Percentiles rank a stretch among this genome's conserved stretches.
These are phyloP conservation scores for Kregervanrija pseudodelftensis DNA, from an alignment of 805 yeast genomes.

Conservation along the genomic window DNA sequence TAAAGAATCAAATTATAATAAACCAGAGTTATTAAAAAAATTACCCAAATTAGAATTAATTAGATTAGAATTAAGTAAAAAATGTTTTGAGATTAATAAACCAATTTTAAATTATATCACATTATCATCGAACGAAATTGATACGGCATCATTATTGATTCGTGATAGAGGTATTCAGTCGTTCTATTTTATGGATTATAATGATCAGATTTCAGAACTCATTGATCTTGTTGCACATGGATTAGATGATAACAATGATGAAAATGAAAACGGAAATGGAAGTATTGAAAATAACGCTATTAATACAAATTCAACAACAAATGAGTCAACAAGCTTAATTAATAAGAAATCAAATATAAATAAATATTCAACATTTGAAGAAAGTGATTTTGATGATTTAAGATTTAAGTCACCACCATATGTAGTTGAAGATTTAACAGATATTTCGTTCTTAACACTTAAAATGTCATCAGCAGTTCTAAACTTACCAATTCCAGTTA, in stretches of 20 bases:
- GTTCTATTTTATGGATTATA: conserved; percentile 26
- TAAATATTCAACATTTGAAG: no score
- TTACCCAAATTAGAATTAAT: no score
- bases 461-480: conserved; percentile 21
- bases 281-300: no score
- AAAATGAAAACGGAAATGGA: conserved; percentile 1
- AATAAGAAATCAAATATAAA: no score
- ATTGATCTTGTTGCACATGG: conserved; percentile 15
- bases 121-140: conserved; percentile 16
- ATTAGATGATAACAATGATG: background rate
- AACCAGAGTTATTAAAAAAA: background rate
- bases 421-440: conserved; percentile 27
- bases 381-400: no score
- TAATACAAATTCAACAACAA: no score
- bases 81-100: conserved; percentile 16
- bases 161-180: conserved; percentile 30
- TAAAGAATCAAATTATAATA: conserved; percentile 10
- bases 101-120: conserved; percentile 22
- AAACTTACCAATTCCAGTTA: conserved; percentile 29
- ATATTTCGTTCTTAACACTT: conserved; percentile 21
- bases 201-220: conserved; percentile 24
- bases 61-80: no score
- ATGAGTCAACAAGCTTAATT: no score
- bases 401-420: conserved; percentile 15
- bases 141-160: conserved; percentile 24